Evolutionary conservation across 2,329 filamentous ascomycete genomes (phyloP).

Genomic region (Hypoxylon sp.): DNA sequence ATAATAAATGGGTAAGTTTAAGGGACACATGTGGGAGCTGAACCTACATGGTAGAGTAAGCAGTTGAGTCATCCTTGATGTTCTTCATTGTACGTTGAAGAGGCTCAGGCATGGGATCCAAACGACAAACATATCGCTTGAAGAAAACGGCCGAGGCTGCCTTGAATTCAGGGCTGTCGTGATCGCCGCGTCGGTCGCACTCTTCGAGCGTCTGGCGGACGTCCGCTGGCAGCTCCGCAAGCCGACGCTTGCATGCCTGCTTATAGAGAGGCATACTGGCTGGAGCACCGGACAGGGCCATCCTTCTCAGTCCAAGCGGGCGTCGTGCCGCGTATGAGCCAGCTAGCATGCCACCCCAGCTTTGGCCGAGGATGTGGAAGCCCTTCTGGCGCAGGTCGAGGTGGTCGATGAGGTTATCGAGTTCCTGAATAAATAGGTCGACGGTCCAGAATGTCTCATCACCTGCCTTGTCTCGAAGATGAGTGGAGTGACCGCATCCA

Average conservation of each 20-base stretch:
- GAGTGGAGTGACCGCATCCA: conserved; percentile 57
- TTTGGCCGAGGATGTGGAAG: conserved; percentile 34
- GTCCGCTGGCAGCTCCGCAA: conserved; percentile 33
- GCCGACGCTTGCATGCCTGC: conserved; percentile 25
- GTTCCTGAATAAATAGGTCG: conserved; percentile 37
- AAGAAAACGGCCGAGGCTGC: conserved; percentile 29
- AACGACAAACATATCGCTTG: conserved; percentile 28
- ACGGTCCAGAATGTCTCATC: conserved; percentile 38
- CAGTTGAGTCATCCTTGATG: conserved; percentile 34
- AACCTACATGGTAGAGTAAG: conserved; percentile 39
- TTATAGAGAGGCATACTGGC: conserved; percentile 39
- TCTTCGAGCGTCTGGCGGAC: conserved; percentile 29
- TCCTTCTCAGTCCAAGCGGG: conserved; percentile 32
- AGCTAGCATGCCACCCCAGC: conserved; percentile 38
- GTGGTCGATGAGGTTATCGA: conserved; percentile 36
- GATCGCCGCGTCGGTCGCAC: conserved; percentile 30
- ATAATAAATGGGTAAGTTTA: no score
- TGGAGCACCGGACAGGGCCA: conserved; percentile 36
- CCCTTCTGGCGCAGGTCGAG: conserved; percentile 20
- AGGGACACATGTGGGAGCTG: no score
- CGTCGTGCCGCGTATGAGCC: conserved; percentile 23
- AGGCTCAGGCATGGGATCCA: conserved; percentile 37
- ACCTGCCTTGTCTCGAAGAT: conserved; percentile 53
- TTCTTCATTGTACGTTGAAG: conserved; percentile 30
- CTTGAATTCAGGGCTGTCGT: conserved; percentile 36